phyloP scores from a whole-genome alignment of 2,329 filamentous ascomycete species.

The Fusarium albosuccineum region DNA sequence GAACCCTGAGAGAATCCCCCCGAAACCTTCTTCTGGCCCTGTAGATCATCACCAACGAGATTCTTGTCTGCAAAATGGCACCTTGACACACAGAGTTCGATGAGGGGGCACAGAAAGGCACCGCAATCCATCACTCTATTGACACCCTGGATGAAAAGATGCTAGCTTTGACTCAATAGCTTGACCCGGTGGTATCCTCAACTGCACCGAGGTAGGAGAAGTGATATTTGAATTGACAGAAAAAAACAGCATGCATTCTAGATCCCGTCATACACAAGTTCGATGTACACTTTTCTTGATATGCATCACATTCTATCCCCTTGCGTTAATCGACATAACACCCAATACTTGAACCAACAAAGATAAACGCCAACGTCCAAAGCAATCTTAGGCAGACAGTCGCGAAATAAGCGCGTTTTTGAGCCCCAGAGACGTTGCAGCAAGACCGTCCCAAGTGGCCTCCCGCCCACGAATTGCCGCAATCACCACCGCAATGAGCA shows the following conservation, averaged over 20 bases:
- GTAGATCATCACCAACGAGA: too few species aligned
- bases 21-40: too few species aligned
- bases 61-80: too few species aligned
- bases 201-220: too few species aligned
- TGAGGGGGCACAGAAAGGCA: too few species aligned
- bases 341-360: neutral
- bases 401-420: slow-evolving; percentile 8
- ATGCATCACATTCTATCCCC: neutral
- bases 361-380: neutral
- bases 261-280: neutral
- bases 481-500: neutral
- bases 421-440: neutral
- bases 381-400: slow-evolving; percentile 2
- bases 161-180: too few species aligned
- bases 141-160: too few species aligned
- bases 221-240: neutral
- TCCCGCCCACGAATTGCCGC: slow-evolving; percentile 10
- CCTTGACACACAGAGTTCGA: too few species aligned
- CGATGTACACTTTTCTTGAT: neutral
- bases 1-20: too few species aligned
- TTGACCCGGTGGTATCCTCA: too few species aligned
- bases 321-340: neutral
- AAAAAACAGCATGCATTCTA: neutral
- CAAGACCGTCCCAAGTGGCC: neutral
- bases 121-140: too few species aligned